Conservation (phyloP, 257 asterid genomes). For the Fraxinus anomala region DNA sequence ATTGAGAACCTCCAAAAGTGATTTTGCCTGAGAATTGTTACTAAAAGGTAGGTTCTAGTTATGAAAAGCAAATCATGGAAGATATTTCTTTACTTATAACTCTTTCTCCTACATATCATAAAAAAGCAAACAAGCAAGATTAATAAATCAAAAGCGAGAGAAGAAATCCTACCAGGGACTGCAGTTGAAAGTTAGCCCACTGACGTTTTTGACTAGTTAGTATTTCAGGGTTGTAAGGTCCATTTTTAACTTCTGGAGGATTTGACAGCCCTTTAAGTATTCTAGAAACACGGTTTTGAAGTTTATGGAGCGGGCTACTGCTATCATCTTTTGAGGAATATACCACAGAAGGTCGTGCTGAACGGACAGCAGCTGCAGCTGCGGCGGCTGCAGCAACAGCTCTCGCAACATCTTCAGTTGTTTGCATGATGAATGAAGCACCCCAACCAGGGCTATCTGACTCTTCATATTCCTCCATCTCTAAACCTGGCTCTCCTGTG, state of each 20-base stretch:
- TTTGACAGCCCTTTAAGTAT: conserved; percentile 78
- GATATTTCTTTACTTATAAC: conserved; percentile 10
- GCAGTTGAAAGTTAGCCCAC: conserved; percentile 96
- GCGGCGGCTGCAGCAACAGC: conserved; percentile 98
- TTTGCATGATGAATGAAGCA: conserved; percentile 75
- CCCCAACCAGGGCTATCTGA: conserved; percentile 88
- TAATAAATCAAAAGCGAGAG: conserved; percentile 7
- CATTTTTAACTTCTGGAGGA: conserved; percentile 75
- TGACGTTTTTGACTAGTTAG: conserved; percentile 97
- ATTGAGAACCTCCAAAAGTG: background rate
- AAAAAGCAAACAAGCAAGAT: background rate
- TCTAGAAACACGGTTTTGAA: conserved; percentile 86
- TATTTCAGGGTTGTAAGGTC: conserved; percentile 89
- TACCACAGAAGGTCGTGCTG: conserved; percentile 89
- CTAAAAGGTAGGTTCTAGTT: conserved; percentile 2
- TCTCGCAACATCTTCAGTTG: conserved; percentile 94
- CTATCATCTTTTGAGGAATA: conserved; percentile 87
- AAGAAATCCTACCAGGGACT: conserved; percentile 72
- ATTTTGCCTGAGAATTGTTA: background rate
- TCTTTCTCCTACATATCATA: conserved; percentile 11
- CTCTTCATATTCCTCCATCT: conserved; percentile 81
- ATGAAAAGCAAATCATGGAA: conserved; percentile 4
- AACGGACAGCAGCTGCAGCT: conserved; percentile 82
- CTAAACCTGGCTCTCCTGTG: conserved; percentile 38
- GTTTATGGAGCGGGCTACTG: conserved; percentile 71